Evolutionary conservation across 441 rosid species (phyloP).

Genomic region (Bruguiera hainesii): DNA sequence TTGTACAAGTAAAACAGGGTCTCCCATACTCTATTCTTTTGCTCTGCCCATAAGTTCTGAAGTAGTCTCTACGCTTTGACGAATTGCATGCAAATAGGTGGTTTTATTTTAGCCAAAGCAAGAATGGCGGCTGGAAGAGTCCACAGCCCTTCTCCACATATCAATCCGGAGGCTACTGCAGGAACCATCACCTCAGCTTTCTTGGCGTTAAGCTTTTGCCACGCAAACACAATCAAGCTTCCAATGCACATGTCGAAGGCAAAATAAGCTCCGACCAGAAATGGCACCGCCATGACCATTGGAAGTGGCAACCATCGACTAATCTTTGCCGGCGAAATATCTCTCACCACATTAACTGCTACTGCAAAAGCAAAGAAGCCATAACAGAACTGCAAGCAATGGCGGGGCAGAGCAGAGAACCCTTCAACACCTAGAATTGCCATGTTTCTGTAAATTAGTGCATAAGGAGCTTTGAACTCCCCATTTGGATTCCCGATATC

Average conservation of each 20-base stretch:
- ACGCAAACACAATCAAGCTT: conserved; percentile 44
- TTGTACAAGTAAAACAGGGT: background rate
- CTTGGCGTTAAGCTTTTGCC: conserved; percentile 39
- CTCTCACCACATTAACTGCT: conserved; percentile 41
- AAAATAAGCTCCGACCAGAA: conserved; percentile 62
- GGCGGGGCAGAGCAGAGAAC: conserved; percentile 62
- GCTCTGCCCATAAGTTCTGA: background rate
- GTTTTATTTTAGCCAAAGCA: conserved; percentile 53
- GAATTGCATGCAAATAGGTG: conserved; percentile 72
- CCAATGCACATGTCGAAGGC: conserved; percentile 67
- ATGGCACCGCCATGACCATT: conserved; percentile 68
- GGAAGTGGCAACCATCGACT: conserved; percentile 67
- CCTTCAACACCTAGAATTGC: conserved; percentile 65
- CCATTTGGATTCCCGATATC: conserved; percentile 57
- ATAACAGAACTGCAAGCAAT: conserved; percentile 65
- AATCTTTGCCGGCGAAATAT: conserved; percentile 35
- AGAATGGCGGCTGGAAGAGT: conserved; percentile 61
- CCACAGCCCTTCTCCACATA: conserved; percentile 81
- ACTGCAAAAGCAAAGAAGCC: conserved; percentile 61
- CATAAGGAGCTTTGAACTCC: conserved; percentile 68
- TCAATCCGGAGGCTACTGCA: conserved; percentile 62
- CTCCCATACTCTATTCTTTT: background rate
- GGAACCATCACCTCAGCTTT: conserved; percentile 55
- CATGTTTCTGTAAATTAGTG: conserved; percentile 69
- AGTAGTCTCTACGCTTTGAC: conserved; percentile 15